phyloP scores from a whole-genome alignment of 768 basidiomycete genomes.

The Atractiella rhizophila region DNA sequence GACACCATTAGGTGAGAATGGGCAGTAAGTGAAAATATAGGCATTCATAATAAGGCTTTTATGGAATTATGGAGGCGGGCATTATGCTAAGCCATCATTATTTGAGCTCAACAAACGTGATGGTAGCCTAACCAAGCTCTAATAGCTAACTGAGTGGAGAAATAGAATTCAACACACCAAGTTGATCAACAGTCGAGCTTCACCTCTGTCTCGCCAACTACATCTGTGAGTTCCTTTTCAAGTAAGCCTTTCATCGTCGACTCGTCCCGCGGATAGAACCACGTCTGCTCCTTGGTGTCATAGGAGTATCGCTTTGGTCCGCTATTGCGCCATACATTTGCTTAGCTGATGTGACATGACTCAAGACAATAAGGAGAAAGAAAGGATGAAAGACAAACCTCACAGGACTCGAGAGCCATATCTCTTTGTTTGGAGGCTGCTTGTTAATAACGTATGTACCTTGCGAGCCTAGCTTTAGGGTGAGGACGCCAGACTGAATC shows the following conservation, averaged over 20 bases:
- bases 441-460: slow-evolving; percentile 93
- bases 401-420: slow-evolving; percentile 73
- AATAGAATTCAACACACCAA: too few species aligned
- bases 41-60: too few species aligned
- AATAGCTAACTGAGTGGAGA: too few species aligned
- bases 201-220: slow-evolving; percentile 21
- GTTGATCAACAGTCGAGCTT: too few species aligned
- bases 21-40: too few species aligned
- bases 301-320: slow-evolving; percentile 86
- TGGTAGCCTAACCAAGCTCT: too few species aligned
- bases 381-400: slow-evolving; percentile 30
- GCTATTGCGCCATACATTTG: slow-evolving; percentile 23
- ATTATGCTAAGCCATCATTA: too few species aligned
- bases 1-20: too few species aligned
- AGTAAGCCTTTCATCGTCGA: slow-evolving; percentile 36
- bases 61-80: too few species aligned
- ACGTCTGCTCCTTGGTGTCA: slow-evolving; percentile 30
- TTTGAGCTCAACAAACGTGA: too few species aligned
- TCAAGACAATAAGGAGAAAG: background rate
- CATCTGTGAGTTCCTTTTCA: slow-evolving; percentile 37
- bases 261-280: slow-evolving; percentile 54
- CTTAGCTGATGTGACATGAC: background rate
- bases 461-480: slow-evolving; percentile 35
- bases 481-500: slow-evolving; percentile 73
- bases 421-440: slow-evolving; percentile 90